Percentiles rank a stretch among this genome's conserved stretches.
Evolutionary conservation across 768 basidiomycete species (phyloP).

Genomic region (Fibroporia radiculosa): DNA sequence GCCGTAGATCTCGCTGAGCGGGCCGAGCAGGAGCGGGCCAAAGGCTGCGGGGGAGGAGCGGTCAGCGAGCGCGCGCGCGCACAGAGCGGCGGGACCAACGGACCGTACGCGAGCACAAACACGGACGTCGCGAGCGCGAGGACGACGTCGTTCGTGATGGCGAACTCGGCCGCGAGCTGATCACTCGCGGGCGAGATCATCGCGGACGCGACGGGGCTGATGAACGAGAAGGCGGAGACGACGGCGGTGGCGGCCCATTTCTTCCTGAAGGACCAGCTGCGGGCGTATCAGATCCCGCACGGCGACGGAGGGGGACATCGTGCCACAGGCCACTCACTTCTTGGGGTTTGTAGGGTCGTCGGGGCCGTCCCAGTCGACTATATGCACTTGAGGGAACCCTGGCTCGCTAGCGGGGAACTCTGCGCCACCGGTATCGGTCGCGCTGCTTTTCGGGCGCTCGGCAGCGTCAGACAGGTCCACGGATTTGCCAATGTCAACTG

Average conservation of each 20-base stretch:
- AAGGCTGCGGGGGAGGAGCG: constrained; percentile 31
- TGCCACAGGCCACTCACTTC: constrained; percentile 19
- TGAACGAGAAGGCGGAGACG: constrained; percentile 62
- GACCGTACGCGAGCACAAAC: constrained; percentile 52
- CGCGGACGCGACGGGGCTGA: constrained; percentile 59
- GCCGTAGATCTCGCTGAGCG: constrained; percentile 67
- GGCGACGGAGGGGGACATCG: background rate
- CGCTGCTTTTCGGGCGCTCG: too few species aligned
- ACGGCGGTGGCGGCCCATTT: constrained; percentile 65
- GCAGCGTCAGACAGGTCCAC: too few species aligned
- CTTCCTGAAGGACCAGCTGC: constrained; percentile 46
- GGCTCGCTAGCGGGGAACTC: too few species aligned
- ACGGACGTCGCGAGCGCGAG: constrained; percentile 53
- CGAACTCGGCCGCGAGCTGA: constrained; percentile 44
- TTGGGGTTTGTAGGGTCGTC: constrained; percentile 28
- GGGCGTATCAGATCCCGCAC: constrained; percentile 1
- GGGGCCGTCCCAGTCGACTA: constrained; percentile 31
- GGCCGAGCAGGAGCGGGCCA: constrained; percentile 43
- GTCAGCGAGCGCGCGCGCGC: too few species aligned
- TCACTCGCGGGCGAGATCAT: constrained; percentile 61
- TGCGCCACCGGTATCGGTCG: too few species aligned
- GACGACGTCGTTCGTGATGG: constrained; percentile 39
- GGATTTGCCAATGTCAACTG: too few species aligned
- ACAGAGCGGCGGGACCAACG: too few species aligned
- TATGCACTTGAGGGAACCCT: constrained; percentile 3